Base-by-base conservation (phyloP, 305 asterid species). In the Plantago coronopus region DNA sequence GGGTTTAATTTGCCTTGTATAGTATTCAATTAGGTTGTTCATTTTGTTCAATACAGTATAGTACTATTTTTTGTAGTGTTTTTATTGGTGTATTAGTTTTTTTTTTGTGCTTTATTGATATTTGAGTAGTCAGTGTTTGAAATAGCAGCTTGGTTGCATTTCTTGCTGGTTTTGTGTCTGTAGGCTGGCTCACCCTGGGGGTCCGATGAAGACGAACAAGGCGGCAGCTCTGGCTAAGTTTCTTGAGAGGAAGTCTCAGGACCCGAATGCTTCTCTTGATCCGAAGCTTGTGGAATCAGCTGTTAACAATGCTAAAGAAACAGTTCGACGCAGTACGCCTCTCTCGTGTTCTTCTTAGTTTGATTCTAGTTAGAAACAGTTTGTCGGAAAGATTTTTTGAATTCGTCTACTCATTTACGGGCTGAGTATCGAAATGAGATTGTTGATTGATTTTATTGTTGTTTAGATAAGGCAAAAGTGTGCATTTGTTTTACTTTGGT, bases 211-310 rank as follows among this genome's bases (percentile, higher is more conserved):
- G 87, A 91, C 98, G 8, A 91, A 91, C 65, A 91, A 91, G 78
- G 96, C 98, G 1, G 98, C 93, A 11, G 98, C 98, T 40, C 80
- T 91, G 82, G 95, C 96, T 10, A 91, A 88, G 63, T 91, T 88
- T 64, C 84, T 91, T 27, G 85, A 86, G 66, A 79, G 98, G 66
- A 91, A 88, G 75, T 83, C 83, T 69, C 93, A 88, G 77, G 91
- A 83, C 17, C 95, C 96, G 1, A 74, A 80, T 76, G 79, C 95
- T 56, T 81, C 95, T n/a, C 67, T 91, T 48, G 84, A 91, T 69
- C 95, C 95, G 4, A 78, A 64, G 66, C 90, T 86, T 1, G 84
- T 91, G 53, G 95, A 91, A 66, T 62, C 84, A 63, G 98, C 96
- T 16, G 95, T 91, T 25, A 78, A 76, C 54, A 83, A 88, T 77